These are phyloP conservation scores for Avena atlantica DNA, from an alignment of 176 grass and related monocot species.

Conservation along the genomic window DNA sequence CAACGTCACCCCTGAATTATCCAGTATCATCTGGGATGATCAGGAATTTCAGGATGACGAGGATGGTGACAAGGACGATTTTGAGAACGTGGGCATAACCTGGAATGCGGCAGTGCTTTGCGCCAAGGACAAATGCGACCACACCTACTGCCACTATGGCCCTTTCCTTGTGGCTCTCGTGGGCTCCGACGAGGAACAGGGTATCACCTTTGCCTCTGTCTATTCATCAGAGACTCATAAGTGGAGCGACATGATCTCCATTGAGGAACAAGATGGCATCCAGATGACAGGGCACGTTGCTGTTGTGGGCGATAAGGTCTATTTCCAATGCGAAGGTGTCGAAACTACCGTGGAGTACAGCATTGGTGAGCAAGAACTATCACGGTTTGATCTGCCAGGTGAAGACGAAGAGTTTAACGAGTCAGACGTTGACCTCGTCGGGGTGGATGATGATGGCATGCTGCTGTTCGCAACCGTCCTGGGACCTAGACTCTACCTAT, in stretches of 20 bases:
- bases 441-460: background rate
- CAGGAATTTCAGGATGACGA: too few relatives aligned
- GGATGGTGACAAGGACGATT: background rate
- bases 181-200: background rate
- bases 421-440: background rate
- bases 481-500: background rate
- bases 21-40: background rate
- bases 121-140: background rate
- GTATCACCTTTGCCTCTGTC: background rate
- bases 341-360: background rate
- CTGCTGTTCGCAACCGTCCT: background rate
- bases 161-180: background rate
- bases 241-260: background rate
- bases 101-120: background rate
- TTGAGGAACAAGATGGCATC: background rate
- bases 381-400: background rate
- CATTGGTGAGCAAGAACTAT: background rate
- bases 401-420: too few relatives aligned
- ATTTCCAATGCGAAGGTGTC: background rate
- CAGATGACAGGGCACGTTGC: background rate
- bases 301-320: background rate
- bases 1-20: background rate
- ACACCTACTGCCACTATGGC: background rate
- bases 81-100: background rate
- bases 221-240: background rate